phyloP scores from a whole-genome alignment of 2,329 filamentous ascomycete species.

The Fusarium haematococcum region DNA sequence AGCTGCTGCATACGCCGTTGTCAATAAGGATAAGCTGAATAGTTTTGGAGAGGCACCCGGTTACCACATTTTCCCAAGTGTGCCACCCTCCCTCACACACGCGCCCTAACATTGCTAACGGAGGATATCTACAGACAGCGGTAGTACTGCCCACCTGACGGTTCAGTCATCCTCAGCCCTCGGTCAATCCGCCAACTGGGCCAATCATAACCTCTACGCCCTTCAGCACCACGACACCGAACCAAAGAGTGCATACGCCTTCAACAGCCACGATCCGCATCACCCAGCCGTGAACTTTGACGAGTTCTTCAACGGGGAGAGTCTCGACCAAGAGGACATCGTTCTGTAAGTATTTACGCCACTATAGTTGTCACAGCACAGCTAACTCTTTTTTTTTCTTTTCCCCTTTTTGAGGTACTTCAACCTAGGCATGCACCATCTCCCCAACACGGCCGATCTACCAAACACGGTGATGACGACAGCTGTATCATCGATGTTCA shows the following conservation, averaged over 20 bases:
- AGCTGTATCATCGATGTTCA: conserved; percentile 26
- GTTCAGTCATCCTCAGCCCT: conserved; percentile 61
- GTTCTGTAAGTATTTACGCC: conserved; percentile 9
- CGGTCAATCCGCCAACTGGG: conserved; percentile 59
- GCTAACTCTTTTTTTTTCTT: neutral
- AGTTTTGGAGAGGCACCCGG: conserved; percentile 63
- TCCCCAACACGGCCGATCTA: conserved; percentile 29
- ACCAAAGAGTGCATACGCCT: conserved; percentile 57
- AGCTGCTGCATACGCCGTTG: conserved; percentile 60
- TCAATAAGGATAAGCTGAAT: conserved; percentile 63
- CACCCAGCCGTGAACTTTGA: conserved; percentile 52
- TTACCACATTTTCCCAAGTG: conserved; percentile 44
- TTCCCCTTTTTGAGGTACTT: conserved; percentile 18
- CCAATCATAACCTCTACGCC: conserved; percentile 63
- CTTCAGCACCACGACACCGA: conserved; percentile 65
- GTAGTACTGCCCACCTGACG: conserved; percentile 55
- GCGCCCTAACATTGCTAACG: neutral
- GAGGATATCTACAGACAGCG: conserved; percentile 6
- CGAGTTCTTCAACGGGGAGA: conserved; percentile 25
- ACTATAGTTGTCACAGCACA: fast-evolving
- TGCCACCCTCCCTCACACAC: neutral
- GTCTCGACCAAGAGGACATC: conserved; percentile 26
- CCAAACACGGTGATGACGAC: conserved; percentile 27
- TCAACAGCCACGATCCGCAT: conserved; percentile 57
- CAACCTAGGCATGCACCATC: conserved; percentile 32